Evolutionary conservation across 2,329 filamentous ascomycete genomes (phyloP).

Genomic region (Chrysosporium keratinophilum): DNA sequence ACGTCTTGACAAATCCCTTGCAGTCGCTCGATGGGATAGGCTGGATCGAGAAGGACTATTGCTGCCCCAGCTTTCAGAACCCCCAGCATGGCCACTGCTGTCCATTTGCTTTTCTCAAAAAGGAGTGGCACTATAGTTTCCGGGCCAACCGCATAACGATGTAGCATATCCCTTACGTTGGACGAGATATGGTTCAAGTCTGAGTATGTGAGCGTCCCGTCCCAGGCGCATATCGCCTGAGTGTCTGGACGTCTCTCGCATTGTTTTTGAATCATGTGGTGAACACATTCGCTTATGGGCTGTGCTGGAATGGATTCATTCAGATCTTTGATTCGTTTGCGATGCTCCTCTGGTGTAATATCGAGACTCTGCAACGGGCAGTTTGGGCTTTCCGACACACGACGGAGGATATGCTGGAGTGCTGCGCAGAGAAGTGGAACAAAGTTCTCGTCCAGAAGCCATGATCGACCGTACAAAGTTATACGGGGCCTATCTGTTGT

Average conservation of each 20-base stretch:
- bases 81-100: constrained; percentile 15
- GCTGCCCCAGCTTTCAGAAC: constrained; percentile 17
- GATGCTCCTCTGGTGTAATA: neutral
- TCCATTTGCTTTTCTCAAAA: constrained; percentile 17
- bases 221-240: constrained; percentile 19
- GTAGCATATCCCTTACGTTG: constrained; percentile 7
- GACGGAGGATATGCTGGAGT: neutral
- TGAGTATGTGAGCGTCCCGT: constrained; percentile 16
- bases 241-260: constrained; percentile 12
- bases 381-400: neutral
- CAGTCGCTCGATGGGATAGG: constrained; percentile 14
- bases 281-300: constrained; percentile 12
- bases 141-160: constrained; percentile 18
- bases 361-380: neutral
- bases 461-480: neutral
- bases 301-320: constrained; percentile 2
- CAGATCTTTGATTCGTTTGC: constrained; percentile 1
- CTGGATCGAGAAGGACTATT: constrained; percentile 15
- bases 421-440: neutral
- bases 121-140: constrained; percentile 13
- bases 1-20: constrained; percentile 14
- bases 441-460: constrained; percentile 2
- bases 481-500: neutral
- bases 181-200: constrained; percentile 19
- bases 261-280: constrained; percentile 17